Evolutionary conservation across 2,329 filamentous ascomycete genomes (phyloP), one percentile per base, ranked within the genome.

Genomic region (Exophiala oligosperma): DNA sequence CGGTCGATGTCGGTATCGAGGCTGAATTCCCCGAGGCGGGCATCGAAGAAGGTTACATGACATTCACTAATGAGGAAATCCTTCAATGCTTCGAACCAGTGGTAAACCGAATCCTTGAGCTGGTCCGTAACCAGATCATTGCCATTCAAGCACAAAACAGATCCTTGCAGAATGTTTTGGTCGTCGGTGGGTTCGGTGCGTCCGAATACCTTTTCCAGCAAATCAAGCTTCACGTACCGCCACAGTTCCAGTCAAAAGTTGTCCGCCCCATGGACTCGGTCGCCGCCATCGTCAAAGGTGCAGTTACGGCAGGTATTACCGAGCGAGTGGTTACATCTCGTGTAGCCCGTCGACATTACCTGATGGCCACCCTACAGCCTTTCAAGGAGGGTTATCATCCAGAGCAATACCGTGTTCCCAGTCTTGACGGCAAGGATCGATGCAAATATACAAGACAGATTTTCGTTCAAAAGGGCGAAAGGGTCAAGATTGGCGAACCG

Each of bases 31-130:
- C 93, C 40, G 94, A 97, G 72, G 94, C 94, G 32, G 92, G 92
- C 67, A 97, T 99, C 67, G 94, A 97, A 77, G 94, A 99, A 76
- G 93, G 94, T 51, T 97, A 97, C 80, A 99, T 99, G 94, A 97
- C 93, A 2, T 99, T 99, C 73, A 97, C 92, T 62, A 97, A 99
- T 73, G 94, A 97, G 77, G 94, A 99, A 76, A 97, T 99, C 69
- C 81, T 99, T 67, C 93, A 97, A 78, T 97, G 94, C 79, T 99
- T 97, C 74, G 93, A 97, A 80, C 94, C 94, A 11, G 94, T 99
- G 8, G 93, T 97, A 56, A 97, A 97, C 80, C 85, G 94, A 57
- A 97, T 99, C 72, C 79, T 97, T 67, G 94, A 97, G 76, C 84
- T 97, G 64, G 94, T 97, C 60, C 85, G 93, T 66, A 97, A 97